Base-by-base conservation (phyloP, 2,329 filamentous ascomycete genomes). In the Metarhizium anisopliae region DNA sequence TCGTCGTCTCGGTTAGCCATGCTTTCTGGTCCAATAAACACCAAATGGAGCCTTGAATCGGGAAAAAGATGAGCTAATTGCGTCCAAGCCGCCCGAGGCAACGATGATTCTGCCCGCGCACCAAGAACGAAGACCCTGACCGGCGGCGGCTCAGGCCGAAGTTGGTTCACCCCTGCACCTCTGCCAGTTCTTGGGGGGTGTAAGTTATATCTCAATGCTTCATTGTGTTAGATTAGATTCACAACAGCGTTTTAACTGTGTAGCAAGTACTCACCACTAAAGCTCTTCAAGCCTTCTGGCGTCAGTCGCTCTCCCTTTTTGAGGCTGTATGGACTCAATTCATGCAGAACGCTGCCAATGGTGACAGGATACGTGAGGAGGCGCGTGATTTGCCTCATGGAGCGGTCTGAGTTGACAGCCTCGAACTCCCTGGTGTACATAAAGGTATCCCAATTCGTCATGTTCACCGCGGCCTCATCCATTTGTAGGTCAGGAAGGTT, bases 401-500 rank as follows among this genome's bases (percentile, higher is more conserved):
- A 87, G 57, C 93, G 83, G 68, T 96, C 92, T 59, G 91, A 85
- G 69, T 99, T 91, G 67, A 99, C 85, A 5, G 95, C 95, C 61
- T 87, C 82, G 65, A 94, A 97, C 64, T 95, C 87, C 65, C 94
- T 81, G 3, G 91, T 95, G 69, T 96, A 99, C 67, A 99, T 77
- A 64, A 95, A 90, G 0, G 94, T 97, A 71, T 99, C 94, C 94
- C 94, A 99, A 70, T 95, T 99, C 47, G 88, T 95, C 88, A 99
- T 92, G 72, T 99, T 99, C 62, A 96, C 84, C 61, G 94, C 80
- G 38, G 91, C 89, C 69, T 96, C 93, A 61, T 96, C 92, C 69
- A 96, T 85, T 74, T 96, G 92, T 55, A 86, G 80, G 14, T 87
- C 89, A 0, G 94, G 91, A 67, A 96, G 95, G 59, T 92, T 85